Base-by-base conservation (phyloP, 2,329 filamentous ascomycete species). In the Penicillium sp. region DNA sequence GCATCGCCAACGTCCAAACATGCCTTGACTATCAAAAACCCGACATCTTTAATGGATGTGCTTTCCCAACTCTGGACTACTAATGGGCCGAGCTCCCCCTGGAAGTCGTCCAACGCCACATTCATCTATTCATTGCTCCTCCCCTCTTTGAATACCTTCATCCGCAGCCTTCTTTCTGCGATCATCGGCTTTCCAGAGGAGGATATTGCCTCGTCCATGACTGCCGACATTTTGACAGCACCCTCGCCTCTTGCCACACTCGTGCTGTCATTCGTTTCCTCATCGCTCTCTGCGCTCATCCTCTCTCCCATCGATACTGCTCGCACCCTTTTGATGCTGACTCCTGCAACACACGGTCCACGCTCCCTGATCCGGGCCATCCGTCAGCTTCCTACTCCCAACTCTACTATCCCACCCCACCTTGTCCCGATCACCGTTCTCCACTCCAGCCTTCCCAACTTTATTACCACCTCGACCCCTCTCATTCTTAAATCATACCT, bases 21-120 rank as follows among this genome's bases (percentile, higher is more conserved):
- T 71, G 87, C 87, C 56, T 82, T 97, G 22, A 79, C 82, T 24
- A 81, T 97, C 21, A 88, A 87, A 62, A 87, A 87, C 57, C 81
- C 90, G 11, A 90, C 93, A 70, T 93, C 93, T 1, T 81, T 98
- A 56, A 84, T 93, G 66, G 91, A 96, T 64, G 91, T 95, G 3
- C 85, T 99, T 58, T 87, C 88, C 7, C 90, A 96, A 71, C 78
- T 98, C 21, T 98, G 95, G 90, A 84, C 88, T 48, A 93, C 90
- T 65, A 93, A 96, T 71, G 91, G 92, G 35, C 88, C 88, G 0
- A 93, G 92, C 82, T 95, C 95, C 4, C 87, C 97, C 5, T 99
- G 93, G 93, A 97, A 97, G 74, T 84, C 89, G 9, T 91, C 92
- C 37, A 98, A 98, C 71, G 87, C 90, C 14, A 96, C 92, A 1